These are phyloP conservation scores for Pseudozyma tsukubaensis DNA, from an alignment of 1,284 basidiomycete species.

Conservation along the genomic window DNA sequence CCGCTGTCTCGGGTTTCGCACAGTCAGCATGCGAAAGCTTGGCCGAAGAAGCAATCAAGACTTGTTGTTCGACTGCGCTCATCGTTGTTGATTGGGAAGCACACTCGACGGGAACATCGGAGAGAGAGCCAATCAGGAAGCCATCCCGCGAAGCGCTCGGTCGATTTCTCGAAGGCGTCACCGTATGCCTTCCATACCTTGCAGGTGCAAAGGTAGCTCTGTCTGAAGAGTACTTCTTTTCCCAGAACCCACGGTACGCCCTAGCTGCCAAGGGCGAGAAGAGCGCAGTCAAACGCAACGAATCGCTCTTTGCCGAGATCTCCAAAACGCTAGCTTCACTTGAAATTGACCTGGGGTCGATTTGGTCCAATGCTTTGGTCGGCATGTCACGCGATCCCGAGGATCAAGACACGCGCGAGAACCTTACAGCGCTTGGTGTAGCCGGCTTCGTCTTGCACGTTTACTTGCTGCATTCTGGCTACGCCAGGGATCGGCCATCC, in stretches of 20 bases:
- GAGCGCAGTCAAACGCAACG: constrained; percentile 34
- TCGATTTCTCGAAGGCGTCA: constrained; percentile 39
- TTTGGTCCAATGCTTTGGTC: constrained; percentile 36
- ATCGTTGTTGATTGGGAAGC: constrained; percentile 46
- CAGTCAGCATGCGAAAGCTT: constrained; percentile 8
- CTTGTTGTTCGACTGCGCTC: constrained; percentile 38
- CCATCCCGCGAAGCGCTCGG: constrained; percentile 36
- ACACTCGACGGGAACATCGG: constrained; percentile 19
- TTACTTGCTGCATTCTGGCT: constrained; percentile 38
- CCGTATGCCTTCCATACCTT: constrained; percentile 37
- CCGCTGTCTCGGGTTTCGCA: constrained; percentile 5
- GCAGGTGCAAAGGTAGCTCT: constrained; percentile 23
- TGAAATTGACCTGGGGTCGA: constrained; percentile 31
- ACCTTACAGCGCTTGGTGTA: constrained; percentile 27
- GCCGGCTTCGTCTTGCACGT: constrained; percentile 40
- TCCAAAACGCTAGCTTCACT: constrained; percentile 41
- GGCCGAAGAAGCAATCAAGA: constrained; percentile 24
- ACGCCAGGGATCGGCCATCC: constrained; percentile 27
- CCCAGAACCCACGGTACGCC: constrained; percentile 29
- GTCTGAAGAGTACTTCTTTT: constrained; percentile 32
- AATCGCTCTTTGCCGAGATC: constrained; percentile 41
- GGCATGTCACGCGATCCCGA: constrained; percentile 32
- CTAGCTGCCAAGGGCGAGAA: constrained; percentile 3
- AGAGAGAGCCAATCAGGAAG: constrained; percentile 21
- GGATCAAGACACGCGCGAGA: constrained; percentile 31